phyloP scores from a whole-genome alignment of 1,284 basidiomycete species.

The Acaromyces ingoldii region DNA sequence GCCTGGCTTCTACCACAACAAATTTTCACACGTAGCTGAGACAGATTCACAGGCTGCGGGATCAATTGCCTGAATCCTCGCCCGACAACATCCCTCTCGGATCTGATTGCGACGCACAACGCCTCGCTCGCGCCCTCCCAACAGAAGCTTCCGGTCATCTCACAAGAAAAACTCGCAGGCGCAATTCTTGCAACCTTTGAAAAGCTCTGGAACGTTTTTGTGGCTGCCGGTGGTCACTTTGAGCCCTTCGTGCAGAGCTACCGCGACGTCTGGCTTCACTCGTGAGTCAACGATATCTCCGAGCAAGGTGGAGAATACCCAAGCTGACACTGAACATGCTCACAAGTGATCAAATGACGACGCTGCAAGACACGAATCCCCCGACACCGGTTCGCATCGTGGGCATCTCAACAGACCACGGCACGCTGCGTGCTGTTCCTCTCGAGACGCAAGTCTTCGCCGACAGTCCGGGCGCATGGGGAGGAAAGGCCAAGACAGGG shows the following conservation, averaged over 20 bases:
- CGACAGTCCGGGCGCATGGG: conserved; percentile 29
- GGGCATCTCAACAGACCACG: conserved; percentile 81
- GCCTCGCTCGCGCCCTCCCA: conserved; percentile 26
- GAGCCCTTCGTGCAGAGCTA: conserved; percentile 56
- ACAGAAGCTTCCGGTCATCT: conserved; percentile 50
- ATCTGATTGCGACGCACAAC: conserved; percentile 57
- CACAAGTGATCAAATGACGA: conserved; percentile 73
- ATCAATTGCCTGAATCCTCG: conserved; percentile 78
- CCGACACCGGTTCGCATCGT: conserved; percentile 69
- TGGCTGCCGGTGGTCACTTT: conserved; percentile 54
- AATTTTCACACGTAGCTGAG: not conserved
- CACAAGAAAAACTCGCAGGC: conserved; percentile 71
- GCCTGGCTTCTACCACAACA: not conserved
- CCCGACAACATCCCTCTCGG: conserved; percentile 76
- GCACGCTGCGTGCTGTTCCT: conserved; percentile 75
- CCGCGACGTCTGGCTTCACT: conserved; percentile 76
- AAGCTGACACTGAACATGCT: not conserved
- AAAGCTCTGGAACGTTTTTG: conserved; percentile 69
- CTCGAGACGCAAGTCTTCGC: conserved; percentile 19
- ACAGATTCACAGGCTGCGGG: conserved; percentile 64
- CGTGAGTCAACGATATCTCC: conserved; percentile 62
- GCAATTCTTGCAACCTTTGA: conserved; percentile 74
- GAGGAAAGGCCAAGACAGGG: conserved; percentile 4
- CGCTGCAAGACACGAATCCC: conserved; percentile 70
- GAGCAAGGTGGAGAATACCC: not conserved